Evolutionary conservation across 78 protist species (phyloP), one percentile per base, ranked within the genome.

Genomic region (Planoprotostelium fungivorum): DNA sequence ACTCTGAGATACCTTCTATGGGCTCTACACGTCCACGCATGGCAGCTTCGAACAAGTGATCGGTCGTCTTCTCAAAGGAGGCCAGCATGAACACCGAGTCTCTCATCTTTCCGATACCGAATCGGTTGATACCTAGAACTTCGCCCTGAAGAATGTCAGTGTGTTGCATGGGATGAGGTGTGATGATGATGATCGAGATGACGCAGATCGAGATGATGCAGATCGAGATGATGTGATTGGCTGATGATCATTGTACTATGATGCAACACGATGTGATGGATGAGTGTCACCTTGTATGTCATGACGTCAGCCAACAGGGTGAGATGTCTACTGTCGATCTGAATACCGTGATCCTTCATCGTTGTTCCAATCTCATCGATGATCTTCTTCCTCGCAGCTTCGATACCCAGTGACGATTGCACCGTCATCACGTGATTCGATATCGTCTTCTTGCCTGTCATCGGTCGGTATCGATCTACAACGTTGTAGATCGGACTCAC

Each of bases 41-140:
- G 0, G 92, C 99, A 0, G 99, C 99, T n/a, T 97, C 99, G 84
- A 97, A 99, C 36, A 99, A 94, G 89, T 97, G 98, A 86, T 99
- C 99, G 10, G 96, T 95, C 0, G 99, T 99, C 90, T 91, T 86
- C 93, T 98, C 99, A 86, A 98, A 98, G 29, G 98, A 96, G 0
- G 99, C 99, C 36, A 99, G 93, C 99, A 97, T 98, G 35, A 99
- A 88, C 25, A 98, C 99, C 0, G 95, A 84, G 86, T 98, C 98
- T 86, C 94, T 96, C 98, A 98, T 96, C 94, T 98, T 98, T 0
- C 96, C 87, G 36, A 99, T 94, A 63, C 99, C 99, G 88, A 96
- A 97, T 0, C 99, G 97, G 0, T 99, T 98, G 96, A 99, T 99
- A 84, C 99, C 99, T 0, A 97, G 95, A 28, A 98, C 91, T 84